Conservation (phyloP, 2,329 filamentous ascomycete species). For the Paecilomyces fulvus region DNA sequence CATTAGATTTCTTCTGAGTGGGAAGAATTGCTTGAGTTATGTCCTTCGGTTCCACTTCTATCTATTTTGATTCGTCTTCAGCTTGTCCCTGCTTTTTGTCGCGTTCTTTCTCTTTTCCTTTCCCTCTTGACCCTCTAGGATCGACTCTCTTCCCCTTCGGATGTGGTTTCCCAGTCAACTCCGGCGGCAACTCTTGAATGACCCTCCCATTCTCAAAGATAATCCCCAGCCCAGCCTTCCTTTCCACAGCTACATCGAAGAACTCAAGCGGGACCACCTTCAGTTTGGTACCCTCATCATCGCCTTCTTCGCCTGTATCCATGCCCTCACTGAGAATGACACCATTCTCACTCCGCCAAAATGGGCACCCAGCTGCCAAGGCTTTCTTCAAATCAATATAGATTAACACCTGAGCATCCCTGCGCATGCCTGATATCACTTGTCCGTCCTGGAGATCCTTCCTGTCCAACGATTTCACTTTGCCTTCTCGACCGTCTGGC, state of each 20-base stretch:
- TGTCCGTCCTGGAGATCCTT: constrained; percentile 14
- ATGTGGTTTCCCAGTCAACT: constrained; percentile 31
- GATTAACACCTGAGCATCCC: constrained; percentile 66
- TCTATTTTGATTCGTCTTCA: too few species aligned
- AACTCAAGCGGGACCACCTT: constrained; percentile 58
- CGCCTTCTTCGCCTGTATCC: constrained; percentile 44
- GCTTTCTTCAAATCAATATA: constrained; percentile 65
- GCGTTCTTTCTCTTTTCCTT: constrained; percentile 2
- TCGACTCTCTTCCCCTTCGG: constrained; percentile 22
- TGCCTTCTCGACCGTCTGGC: constrained; percentile 13
- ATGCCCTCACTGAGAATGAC: constrained; percentile 56
- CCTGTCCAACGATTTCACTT: constrained; percentile 7
- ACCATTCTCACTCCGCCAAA: constrained; percentile 73
- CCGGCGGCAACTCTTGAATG: constrained; percentile 40
- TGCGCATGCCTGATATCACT: constrained; percentile 74
- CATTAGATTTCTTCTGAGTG: neutral
- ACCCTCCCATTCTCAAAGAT: constrained; percentile 53
- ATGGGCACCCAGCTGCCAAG: constrained; percentile 54
- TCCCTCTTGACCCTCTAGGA: constrained; percentile 6
- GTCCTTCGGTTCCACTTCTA: too few species aligned
- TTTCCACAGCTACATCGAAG: constrained; percentile 66
- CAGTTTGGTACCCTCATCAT: constrained; percentile 33
- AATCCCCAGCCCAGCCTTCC: constrained; percentile 62
- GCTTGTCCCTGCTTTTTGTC: neutral
- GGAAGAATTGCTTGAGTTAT: neutral